phyloP scores from a whole-genome alignment of 1,284 basidiomycete species.

The Schizopora paradoxa region DNA sequence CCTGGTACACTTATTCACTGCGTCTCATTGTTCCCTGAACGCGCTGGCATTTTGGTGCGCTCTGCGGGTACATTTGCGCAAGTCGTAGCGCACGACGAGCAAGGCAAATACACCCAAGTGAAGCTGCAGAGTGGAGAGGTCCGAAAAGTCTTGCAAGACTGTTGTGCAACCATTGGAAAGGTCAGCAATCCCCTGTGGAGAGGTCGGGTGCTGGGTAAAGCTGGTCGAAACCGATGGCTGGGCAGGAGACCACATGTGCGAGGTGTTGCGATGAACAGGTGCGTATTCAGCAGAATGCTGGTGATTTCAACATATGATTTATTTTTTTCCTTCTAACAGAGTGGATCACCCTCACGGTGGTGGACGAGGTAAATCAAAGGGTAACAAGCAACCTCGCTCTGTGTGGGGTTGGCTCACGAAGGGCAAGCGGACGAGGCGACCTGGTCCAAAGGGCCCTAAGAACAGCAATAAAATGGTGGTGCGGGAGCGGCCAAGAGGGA shows the following conservation, averaged over 20 bases:
- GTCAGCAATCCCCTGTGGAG: slow-evolving; percentile 94
- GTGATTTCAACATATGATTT: slow-evolving; percentile 7
- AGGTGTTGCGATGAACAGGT: slow-evolving; percentile 99
- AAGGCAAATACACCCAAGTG: slow-evolving; percentile 74
- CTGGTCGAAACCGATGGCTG: slow-evolving; percentile 86
- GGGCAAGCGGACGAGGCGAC: slow-evolving; percentile 89
- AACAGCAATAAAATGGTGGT: slow-evolving; percentile 95
- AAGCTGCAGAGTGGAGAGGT: slow-evolving; percentile 92
- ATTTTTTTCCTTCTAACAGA: slow-evolving; percentile 37
- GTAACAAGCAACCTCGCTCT: slow-evolving; percentile 88
- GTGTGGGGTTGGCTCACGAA: slow-evolving; percentile 91
- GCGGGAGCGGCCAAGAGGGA: slow-evolving; percentile 81
- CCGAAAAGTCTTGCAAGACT: slow-evolving; percentile 77
- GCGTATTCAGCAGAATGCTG: slow-evolving; percentile 28
- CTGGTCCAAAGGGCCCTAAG: slow-evolving; percentile 79
- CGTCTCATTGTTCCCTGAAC: slow-evolving; percentile 72
- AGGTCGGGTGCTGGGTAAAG: slow-evolving; percentile 83
- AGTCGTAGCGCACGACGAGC: slow-evolving; percentile 71
- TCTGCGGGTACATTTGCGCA: slow-evolving; percentile 87
- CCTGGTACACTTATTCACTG: slow-evolving; percentile 89
- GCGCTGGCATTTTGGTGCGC: slow-evolving; percentile 81
- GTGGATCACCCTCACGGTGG: slow-evolving; percentile 96
- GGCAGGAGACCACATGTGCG: slow-evolving; percentile 85
- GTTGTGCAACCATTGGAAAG: slow-evolving; percentile 85
- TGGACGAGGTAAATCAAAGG: slow-evolving; percentile 97